Conservation (phyloP, 352 stramenopile species). For the Phytophthora agathidicida region DNA sequence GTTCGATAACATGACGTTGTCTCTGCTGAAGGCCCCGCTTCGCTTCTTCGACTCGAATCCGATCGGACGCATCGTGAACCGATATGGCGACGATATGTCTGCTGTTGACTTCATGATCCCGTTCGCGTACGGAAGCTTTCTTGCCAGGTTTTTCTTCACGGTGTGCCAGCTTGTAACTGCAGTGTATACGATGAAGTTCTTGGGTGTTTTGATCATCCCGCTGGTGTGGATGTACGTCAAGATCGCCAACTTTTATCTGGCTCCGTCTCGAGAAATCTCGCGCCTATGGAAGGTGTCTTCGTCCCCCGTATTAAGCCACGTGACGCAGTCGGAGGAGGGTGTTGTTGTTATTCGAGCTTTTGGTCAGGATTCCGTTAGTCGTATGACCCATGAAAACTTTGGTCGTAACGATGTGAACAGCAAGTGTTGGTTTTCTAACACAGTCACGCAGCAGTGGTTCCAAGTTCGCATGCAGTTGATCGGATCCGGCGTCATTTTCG, state of each 20-base stretch:
- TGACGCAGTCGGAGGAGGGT: conserved; percentile 38
- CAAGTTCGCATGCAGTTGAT: conserved; percentile 53
- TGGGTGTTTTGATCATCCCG: conserved; percentile 77
- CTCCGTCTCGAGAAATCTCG: conserved; percentile 43
- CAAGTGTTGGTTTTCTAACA: conserved; percentile 30
- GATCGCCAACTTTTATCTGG: conserved; percentile 42
- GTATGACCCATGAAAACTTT: conserved; percentile 33
- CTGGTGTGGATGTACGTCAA: conserved; percentile 82
- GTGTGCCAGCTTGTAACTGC: conserved; percentile 79
- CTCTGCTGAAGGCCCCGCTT: conserved; percentile 86
- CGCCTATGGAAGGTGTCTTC: conserved; percentile 43
- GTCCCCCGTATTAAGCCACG: conserved; percentile 49
- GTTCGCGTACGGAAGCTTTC: conserved; percentile 37
- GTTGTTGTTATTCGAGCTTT: conserved; percentile 48
- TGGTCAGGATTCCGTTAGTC: conserved; percentile 24
- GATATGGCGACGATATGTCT: conserved; percentile 91
- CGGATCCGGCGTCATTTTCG: conserved; percentile 38
- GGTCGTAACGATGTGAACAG: conserved; percentile 38
- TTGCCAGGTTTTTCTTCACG: conserved; percentile 72
- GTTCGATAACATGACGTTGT: conserved; percentile 87
- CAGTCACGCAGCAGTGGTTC: conserved; percentile 49
- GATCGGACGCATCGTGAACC: conserved; percentile 88
- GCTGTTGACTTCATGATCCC: conserved; percentile 83
- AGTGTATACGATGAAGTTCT: conserved; percentile 74
- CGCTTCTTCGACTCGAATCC: conserved; percentile 94